phyloP scores from a whole-genome alignment of 1,284 basidiomycete genomes.

The Leucocoprinus gongylophorus region DNA sequence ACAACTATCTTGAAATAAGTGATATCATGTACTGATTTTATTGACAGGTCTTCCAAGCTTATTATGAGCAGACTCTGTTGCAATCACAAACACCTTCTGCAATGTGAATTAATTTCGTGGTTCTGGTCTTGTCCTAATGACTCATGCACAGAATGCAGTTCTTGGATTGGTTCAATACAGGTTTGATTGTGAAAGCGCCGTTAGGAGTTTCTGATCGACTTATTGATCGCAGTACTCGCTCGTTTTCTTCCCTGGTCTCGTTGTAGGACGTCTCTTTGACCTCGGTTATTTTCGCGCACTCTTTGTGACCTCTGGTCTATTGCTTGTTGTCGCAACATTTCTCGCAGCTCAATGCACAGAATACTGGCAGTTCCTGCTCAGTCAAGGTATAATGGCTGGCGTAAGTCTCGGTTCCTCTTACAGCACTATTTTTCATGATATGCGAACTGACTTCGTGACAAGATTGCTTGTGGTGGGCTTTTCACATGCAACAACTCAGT shows the following conservation, averaged over 20 bases:
- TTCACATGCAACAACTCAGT: conserved; percentile 43
- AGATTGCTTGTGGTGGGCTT: conserved; percentile 40
- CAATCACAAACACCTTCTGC: not conserved
- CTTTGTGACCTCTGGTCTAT: conserved; percentile 35
- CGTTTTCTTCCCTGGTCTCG: conserved; percentile 14
- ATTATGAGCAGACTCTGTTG: not conserved
- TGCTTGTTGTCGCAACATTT: conserved; percentile 47
- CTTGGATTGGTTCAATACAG: conserved; percentile 1
- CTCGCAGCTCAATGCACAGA: conserved; percentile 46
- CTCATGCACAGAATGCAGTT: not conserved
- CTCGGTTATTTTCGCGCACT: conserved; percentile 46
- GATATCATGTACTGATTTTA: not conserved
- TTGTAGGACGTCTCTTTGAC: conserved; percentile 53
- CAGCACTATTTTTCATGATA: not conserved
- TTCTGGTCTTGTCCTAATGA: not conserved
- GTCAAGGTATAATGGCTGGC: conserved; percentile 46
- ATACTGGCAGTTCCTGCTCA: conserved; percentile 56
- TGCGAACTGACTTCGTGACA: not conserved
- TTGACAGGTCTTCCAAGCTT: not conserved
- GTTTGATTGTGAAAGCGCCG: not conserved
- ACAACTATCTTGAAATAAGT: not conserved
- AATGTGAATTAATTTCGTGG: not conserved
- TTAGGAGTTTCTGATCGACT: not conserved
- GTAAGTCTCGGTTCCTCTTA: conserved; percentile 26
- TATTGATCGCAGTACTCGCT: not conserved